Base-by-base conservation (phyloP, 495 filamentous ascomycete genomes). In the Pseudevernia furfuracea region DNA sequence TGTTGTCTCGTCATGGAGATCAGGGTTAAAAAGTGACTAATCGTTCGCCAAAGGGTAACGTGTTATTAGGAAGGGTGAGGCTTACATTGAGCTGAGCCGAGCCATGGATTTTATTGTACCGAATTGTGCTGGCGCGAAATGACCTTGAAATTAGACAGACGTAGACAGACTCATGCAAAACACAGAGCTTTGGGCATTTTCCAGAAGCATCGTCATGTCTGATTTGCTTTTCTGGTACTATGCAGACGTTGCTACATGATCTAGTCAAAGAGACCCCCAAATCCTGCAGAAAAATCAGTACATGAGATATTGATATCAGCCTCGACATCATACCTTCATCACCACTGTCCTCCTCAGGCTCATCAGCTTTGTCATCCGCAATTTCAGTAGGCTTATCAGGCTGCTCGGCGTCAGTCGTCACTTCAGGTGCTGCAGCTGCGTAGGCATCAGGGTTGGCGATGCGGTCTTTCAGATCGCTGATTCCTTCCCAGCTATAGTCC, bases 361-460 rank as follows among this genome's bases (percentile, higher is more conserved):
- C 49, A 15, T 53, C 49, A 17, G 25, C 0, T 32, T 53, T 53
- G 62, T 80, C 78, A 58, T 71, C 80, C 70, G 83, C 74, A 63
- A 77, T 77, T 68, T 88, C 86, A 67, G 82, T 78, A 66, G 77
- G 78, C 70, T 85, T 75, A 11, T 58, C 56, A 9, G 63, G 44
- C 43, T 68, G 44, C 43, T 68, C 60, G 19, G 38, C 66, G 3
- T 61, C 67, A n/a, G 76, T 73, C 46, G 73, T 71, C 66, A 85
- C 89, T 61, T 76, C 84, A 38, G 91, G 91, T 68, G 86, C 92
- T 74, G 91, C 78, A 61, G 88, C 72, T 68, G 90, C 92, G 75
- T 96, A 97, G 48, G 90, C 91, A 61, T 97, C 94, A 66, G 94
- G 94, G 84, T 98, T 97, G 79, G 90, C 90, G 74, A 97, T 96